Conservation (phyloP, 148 eudicot species). For the Rhododendron mucronatum region DNA sequence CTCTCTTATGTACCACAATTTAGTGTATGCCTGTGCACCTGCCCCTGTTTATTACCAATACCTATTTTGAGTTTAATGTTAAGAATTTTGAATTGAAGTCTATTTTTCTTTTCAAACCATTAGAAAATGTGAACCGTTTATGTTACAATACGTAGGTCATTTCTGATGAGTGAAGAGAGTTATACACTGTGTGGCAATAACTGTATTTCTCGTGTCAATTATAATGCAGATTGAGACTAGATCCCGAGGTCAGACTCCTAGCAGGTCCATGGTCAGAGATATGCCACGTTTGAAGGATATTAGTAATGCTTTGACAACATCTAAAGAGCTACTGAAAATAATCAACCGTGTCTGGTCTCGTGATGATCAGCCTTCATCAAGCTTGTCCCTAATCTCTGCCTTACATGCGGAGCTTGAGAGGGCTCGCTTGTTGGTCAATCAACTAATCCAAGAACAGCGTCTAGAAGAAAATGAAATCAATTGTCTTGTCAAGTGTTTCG, state of each 20-base stretch:
- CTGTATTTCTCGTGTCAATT: neutral
- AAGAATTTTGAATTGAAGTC: neutral
- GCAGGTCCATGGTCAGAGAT: conserved; percentile 34
- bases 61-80: conserved; percentile 5
- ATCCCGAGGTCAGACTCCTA: conserved; percentile 63
- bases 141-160: neutral
- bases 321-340: conserved; percentile 86
- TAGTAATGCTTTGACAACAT: conserved; percentile 76
- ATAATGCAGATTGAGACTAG: conserved; percentile 63
- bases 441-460: conserved; percentile 63
- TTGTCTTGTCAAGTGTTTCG: conserved; percentile 59
- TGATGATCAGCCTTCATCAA: conserved; percentile 69
- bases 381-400: conserved; percentile 78
- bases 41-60: neutral
- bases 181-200: neutral
- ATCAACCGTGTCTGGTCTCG: conserved; percentile 69
- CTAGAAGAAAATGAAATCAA: conserved; percentile 58
- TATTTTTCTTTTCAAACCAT: neutral
- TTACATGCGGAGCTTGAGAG: conserved; percentile 89
- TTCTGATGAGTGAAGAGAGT: neutral
- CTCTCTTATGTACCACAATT: neutral
- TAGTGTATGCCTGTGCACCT: neutral
- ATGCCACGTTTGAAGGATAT: conserved; percentile 69
- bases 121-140: neutral
- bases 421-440: conserved; percentile 78